Conservation (phyloP, 2,329 filamentous ascomycete genomes). For the Botrytis paeoniae region DNA sequence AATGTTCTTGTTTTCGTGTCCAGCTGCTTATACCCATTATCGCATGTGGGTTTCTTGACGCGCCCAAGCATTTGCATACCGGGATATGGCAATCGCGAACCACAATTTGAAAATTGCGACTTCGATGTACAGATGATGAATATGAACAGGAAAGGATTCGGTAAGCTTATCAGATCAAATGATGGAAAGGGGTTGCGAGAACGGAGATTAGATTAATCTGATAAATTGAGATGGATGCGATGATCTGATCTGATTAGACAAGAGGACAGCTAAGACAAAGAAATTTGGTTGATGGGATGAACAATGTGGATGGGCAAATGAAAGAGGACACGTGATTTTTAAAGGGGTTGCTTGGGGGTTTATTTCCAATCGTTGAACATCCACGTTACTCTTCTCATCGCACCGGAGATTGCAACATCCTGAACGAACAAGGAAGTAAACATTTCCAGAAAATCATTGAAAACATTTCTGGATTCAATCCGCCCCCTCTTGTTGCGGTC, state of each 20-base stretch:
- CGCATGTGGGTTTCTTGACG: neutral
- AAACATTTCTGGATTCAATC: neutral
- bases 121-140: neutral
- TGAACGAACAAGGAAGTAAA: no score
- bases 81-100: neutral
- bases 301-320: neutral
- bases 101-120: neutral
- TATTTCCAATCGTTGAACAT: neutral
- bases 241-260: conserved; percentile 1
- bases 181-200: neutral
- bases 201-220: neutral
- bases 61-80: neutral
- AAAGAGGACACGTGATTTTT: neutral
- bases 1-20: neutral
- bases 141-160: neutral
- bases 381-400: neutral
- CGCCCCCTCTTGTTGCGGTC: neutral
- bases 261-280: neutral
- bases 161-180: neutral
- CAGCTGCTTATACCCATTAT: neutral
- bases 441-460: neutral
- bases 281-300: neutral
- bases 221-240: neutral
- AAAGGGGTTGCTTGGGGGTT: neutral
- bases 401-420: neutral